phyloP scores from a whole-genome alignment of 2,329 filamentous ascomycete genomes.

The Exophiala mesophila region DNA sequence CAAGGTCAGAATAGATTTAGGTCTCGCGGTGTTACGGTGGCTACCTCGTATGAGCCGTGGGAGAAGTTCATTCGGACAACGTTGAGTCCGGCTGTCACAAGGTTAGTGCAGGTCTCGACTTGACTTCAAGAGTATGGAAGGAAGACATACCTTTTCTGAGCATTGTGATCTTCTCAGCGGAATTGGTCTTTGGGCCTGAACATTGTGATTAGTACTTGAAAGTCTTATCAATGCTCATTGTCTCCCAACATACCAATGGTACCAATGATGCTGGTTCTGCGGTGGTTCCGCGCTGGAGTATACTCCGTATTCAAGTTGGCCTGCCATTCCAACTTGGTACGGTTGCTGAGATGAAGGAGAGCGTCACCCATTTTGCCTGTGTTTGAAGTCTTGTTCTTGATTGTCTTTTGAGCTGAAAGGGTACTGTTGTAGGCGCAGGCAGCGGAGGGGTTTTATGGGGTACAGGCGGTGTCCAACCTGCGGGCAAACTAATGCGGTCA shows the following conservation, averaged over 20 bases:
- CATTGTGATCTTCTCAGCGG: conserved; percentile 90
- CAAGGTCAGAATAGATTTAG: conserved; percentile 22
- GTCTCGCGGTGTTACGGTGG: too few species aligned
- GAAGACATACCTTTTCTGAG: conserved; percentile 62
- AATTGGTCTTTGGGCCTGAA: conserved; percentile 92
- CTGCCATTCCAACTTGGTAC: conserved; percentile 66
- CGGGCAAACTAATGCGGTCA: conserved; percentile 7
- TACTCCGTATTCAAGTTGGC: conserved; percentile 83
- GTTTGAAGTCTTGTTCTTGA: conserved; percentile 2
- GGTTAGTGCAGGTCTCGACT: conserved; percentile 16
- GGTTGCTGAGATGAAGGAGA: conserved; percentile 78
- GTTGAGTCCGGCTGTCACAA: conserved; percentile 70
- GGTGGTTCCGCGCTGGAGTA: conserved; percentile 81
- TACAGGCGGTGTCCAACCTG: conserved; percentile 1
- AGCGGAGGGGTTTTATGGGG: conserved; percentile 1
- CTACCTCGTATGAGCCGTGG: conserved; percentile 78
- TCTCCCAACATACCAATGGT: conserved; percentile 69
- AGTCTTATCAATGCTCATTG: not conserved
- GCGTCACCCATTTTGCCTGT: conserved; percentile 57
- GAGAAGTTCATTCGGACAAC: conserved; percentile 99
- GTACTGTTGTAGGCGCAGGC: conserved; percentile 1
- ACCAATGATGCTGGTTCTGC: conserved; percentile 96
- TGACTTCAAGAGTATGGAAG: not conserved
- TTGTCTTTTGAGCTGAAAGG: conserved; percentile 1
- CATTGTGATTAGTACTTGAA: not conserved